Conservation (phyloP, 352 stramenopile species). For the Chloridella minuta region DNA sequence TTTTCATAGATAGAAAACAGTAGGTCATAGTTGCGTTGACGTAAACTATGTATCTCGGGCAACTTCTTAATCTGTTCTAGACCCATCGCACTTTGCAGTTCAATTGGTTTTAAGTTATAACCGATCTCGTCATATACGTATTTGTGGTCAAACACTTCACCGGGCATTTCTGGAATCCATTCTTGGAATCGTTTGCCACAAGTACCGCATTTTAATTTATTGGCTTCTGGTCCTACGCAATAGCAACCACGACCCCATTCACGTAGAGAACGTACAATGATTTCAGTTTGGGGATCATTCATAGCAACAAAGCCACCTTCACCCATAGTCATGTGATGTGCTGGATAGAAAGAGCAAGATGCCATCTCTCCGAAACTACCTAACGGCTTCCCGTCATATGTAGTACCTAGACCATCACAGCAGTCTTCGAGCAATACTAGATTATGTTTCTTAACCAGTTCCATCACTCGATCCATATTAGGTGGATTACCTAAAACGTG, state of each 20-base stretch:
- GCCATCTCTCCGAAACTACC: conserved; percentile 7
- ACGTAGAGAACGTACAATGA: background rate
- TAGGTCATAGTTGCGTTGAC: background rate
- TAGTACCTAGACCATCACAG: background rate
- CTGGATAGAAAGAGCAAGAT: background rate
- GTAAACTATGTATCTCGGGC: background rate
- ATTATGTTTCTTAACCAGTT: background rate
- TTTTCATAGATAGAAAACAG: background rate
- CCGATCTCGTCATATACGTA: background rate
- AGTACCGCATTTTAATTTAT: background rate
- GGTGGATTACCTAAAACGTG: background rate
- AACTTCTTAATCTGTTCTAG: background rate
- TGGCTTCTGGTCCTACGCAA: background rate
- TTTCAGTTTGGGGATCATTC: background rate
- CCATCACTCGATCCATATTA: conserved; percentile 4
- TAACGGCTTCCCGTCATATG: background rate
- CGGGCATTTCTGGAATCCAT: background rate
- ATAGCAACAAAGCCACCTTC: background rate
- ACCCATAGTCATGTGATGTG: conserved; percentile 11
- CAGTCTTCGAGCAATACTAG: background rate
- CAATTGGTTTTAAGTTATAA: conserved; percentile 1
- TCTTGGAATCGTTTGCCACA: conserved; percentile 6
- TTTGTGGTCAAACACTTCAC: background rate
- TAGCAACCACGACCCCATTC: background rate
- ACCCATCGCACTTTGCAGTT: background rate